Evolutionary conservation across 2,329 filamentous ascomycete genomes (phyloP).

Genomic region (Fusarium pseudocircinatum): DNA sequence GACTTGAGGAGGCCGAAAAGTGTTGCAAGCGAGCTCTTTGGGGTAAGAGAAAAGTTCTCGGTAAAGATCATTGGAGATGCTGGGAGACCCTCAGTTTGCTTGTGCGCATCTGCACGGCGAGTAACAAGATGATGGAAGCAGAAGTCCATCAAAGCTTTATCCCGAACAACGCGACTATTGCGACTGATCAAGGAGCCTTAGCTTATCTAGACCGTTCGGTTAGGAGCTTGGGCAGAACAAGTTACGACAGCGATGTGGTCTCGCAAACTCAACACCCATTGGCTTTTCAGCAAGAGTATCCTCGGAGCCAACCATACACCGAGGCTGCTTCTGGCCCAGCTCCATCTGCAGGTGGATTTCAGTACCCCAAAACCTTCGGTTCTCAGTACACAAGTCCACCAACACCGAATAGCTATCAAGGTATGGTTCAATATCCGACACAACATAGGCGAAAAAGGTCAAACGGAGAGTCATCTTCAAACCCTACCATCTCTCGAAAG

Average conservation of each 20-base stretch:
- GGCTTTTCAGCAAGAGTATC: neutral
- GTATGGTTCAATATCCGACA: fast-evolving
- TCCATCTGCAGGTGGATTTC: neutral
- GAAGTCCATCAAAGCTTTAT: neutral
- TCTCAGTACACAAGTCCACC: neutral
- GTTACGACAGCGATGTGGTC: fast-evolving
- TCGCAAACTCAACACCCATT: neutral
- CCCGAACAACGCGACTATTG: neutral
- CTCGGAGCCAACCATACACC: neutral
- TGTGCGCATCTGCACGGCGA: neutral
- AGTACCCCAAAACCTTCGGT: neutral
- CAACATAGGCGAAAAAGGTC: fast-evolving
- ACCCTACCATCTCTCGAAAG: fast-evolving
- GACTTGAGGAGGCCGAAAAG: neutral
- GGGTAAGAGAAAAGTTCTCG: neutral
- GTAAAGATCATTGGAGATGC: neutral
- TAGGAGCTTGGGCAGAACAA: fast-evolving
- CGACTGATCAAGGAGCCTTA: neutral
- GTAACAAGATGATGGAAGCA: neutral
- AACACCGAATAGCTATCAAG: neutral
- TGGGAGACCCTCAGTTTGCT: neutral
- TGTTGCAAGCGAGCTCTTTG: neutral
- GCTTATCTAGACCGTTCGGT: neutral
- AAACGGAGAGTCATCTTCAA: fast-evolving
- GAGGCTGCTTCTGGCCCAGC: neutral